Percentiles rank a stretch among this genome's conserved stretches.
Evolutionary conservation across 2,329 filamentous ascomycete species (phyloP).

Genomic region (Penicillium psychrosexuale): DNA sequence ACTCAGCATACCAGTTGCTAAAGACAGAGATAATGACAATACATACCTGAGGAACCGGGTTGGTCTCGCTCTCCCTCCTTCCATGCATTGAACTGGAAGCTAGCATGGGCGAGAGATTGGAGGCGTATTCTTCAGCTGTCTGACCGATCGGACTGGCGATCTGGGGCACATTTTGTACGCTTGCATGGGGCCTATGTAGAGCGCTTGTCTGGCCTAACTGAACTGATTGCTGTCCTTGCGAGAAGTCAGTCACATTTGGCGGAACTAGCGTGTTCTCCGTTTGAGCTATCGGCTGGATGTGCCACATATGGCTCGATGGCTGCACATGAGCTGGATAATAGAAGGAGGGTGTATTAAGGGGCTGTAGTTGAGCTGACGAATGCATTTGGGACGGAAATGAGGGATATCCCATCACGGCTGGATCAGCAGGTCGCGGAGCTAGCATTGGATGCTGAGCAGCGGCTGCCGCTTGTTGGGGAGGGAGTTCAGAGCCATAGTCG

Average conservation of each 20-base stretch:
- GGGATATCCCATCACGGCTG: slow-evolving; percentile 13
- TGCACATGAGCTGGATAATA: slow-evolving; percentile 18
- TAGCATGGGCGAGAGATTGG: neutral
- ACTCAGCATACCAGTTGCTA: neutral
- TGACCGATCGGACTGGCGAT: slow-evolving; percentile 1
- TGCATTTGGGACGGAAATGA: slow-evolving; percentile 3
- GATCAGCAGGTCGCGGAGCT: slow-evolving; percentile 31
- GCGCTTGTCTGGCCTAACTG: neutral
- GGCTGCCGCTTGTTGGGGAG: slow-evolving; percentile 27
- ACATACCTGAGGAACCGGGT: slow-evolving; percentile 6
- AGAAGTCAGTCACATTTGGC: neutral
- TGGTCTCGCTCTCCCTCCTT: neutral
- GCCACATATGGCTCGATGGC: slow-evolving; percentile 9
- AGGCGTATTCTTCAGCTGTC: slow-evolving; percentile 3
- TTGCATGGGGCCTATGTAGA: neutral
- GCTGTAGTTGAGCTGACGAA: neutral
- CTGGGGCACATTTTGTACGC: neutral
- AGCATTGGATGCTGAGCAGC: slow-evolving; percentile 35
- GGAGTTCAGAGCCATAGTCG: slow-evolving; percentile 21
- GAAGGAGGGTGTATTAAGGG: slow-evolving; percentile 12
- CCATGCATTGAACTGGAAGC: neutral
- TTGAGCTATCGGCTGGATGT: slow-evolving; percentile 1
- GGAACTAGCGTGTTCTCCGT: neutral
- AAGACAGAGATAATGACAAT: neutral
- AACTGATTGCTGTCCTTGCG: neutral